Percentiles rank a stretch among this genome's conserved stretches.
These are phyloP conservation scores for Lepidium aucheri DNA, from an alignment of 345 rosid species.

Conservation along the genomic window DNA sequence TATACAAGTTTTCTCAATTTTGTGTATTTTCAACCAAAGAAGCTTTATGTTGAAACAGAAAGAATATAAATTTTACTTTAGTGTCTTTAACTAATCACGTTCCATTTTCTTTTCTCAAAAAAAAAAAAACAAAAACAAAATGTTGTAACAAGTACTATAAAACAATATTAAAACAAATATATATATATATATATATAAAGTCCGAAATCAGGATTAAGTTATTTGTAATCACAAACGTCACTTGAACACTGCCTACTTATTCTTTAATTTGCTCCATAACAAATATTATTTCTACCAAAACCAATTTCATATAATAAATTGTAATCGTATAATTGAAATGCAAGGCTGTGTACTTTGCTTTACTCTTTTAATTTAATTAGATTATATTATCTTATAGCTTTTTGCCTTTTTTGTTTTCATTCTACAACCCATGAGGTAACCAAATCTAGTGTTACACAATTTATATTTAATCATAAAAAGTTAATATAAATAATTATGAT, in stretches of 20 bases:
- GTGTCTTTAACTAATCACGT: background rate
- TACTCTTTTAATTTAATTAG: background rate
- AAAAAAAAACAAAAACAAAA: background rate
- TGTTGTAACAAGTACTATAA: conserved; percentile 5
- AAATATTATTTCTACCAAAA: conserved; percentile 20
- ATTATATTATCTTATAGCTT: conserved; percentile 10
- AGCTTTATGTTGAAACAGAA: no score
- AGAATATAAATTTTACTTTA: background rate
- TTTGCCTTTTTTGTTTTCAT: conserved; percentile 27
- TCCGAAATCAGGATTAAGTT: background rate
- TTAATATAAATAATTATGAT: background rate
- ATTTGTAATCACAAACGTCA: conserved; percentile 15
- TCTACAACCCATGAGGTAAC: conserved; percentile 18
- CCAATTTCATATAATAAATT: conserved; percentile 14
- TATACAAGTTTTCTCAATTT: no score
- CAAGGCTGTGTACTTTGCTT: conserved; percentile 31
- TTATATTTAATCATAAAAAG: background rate
- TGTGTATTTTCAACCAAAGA: no score
- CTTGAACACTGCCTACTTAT: conserved; percentile 3
- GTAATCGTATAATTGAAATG: conserved; percentile 19
- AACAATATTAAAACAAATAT: background rate
- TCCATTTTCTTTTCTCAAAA: background rate
- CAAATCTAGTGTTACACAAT: conserved; percentile 25
- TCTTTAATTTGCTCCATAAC: conserved; percentile 11
- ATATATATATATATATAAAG: background rate